Evolutionary conservation across 768 basidiomycete species (phyloP).

Genomic region (Udeniomyces megalosporus): DNA sequence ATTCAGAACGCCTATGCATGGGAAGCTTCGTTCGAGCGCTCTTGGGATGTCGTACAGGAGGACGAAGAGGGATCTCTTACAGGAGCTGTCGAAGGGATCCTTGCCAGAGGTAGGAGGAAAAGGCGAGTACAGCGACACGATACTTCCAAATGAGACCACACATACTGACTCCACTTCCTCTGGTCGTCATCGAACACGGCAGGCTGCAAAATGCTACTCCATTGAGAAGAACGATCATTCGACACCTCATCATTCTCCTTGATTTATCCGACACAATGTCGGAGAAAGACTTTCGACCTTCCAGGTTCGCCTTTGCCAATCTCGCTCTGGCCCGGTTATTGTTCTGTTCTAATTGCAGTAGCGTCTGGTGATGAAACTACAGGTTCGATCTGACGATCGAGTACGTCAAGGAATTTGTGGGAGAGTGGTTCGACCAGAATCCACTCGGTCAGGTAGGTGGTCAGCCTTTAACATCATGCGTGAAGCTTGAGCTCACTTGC

Average conservation of each 20-base stretch:
- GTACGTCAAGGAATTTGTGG: slow-evolving; percentile 77
- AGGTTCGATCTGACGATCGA: slow-evolving; percentile 78
- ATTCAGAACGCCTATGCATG: slow-evolving; percentile 47
- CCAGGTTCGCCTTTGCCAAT: slow-evolving; percentile 26
- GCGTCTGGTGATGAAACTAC: not conserved
- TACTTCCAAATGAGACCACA: not conserved
- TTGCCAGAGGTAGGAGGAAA: slow-evolving; percentile 69
- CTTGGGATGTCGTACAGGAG: slow-evolving; percentile 95
- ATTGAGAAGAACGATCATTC: slow-evolving; percentile 85
- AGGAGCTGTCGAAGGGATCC: slow-evolving; percentile 69
- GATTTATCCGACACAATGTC: slow-evolving; percentile 84
- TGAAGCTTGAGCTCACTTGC: not conserved
- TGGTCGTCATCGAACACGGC: slow-evolving; percentile 12
- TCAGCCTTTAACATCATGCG: not conserved
- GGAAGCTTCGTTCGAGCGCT: slow-evolving; percentile 86
- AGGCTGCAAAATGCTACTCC: slow-evolving; percentile 60
- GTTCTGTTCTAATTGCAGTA: not conserved
- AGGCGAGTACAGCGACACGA: too few species aligned
- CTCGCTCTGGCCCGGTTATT: not conserved
- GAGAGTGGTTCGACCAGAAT: slow-evolving; percentile 99
- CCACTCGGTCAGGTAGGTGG: slow-evolving; percentile 58
- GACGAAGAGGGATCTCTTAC: slow-evolving; percentile 86
- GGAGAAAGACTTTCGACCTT: slow-evolving; percentile 91
- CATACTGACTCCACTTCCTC: too few species aligned
- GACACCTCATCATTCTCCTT: slow-evolving; percentile 80